phyloP scores from a whole-genome alignment of 2,329 filamentous ascomycete species.

The Cordyceps pruinosa region DNA sequence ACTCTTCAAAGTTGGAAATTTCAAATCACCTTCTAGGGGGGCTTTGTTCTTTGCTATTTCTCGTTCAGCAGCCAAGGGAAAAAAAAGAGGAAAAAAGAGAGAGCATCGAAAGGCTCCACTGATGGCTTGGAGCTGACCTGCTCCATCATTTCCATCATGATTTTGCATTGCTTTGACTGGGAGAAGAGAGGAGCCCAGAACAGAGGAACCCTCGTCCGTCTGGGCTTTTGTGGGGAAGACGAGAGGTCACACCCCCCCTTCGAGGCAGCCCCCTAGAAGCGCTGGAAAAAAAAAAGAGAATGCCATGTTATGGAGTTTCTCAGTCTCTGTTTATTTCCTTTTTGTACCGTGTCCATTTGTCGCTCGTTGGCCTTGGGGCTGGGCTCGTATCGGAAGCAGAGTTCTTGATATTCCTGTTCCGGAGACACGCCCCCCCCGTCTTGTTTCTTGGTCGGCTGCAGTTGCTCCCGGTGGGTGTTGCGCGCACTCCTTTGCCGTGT shows the following conservation, averaged over 20 bases:
- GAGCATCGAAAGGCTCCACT: neutral
- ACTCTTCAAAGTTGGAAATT: neutral
- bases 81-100: neutral
- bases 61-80: neutral
- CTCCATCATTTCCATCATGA: neutral
- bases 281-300: neutral
- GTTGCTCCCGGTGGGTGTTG: neutral
- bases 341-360: neutral
- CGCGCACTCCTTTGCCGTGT: neutral
- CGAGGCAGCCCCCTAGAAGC: neutral
- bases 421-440: conserved; percentile 1
- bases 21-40: neutral
- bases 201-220: neutral
- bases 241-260: neutral
- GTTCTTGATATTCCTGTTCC: neutral
- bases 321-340: neutral
- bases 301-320: neutral
- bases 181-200: neutral
- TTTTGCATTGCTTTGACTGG: neutral
- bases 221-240: neutral
- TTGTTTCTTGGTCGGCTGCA: neutral
- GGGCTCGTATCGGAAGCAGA: neutral
- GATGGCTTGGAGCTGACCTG: conserved; percentile 1
- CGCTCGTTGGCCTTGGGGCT: neutral
- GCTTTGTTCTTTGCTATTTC: neutral